Evolutionary conservation across 2,329 filamentous ascomycete species (phyloP), one percentile per base, ranked within the genome.

Genomic region (Laburnicola sp.): DNA sequence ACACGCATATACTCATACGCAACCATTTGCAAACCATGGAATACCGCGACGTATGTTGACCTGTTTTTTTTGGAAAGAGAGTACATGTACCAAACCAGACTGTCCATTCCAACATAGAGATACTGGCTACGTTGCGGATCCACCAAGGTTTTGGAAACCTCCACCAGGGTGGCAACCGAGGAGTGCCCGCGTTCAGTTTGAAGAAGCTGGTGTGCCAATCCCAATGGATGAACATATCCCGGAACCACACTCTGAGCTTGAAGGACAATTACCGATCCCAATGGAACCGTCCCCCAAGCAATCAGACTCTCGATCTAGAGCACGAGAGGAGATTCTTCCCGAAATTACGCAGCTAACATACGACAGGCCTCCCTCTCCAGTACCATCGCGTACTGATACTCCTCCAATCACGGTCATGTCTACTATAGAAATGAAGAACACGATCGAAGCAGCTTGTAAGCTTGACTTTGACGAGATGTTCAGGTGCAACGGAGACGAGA

Each of bases 381-480:
- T 22, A 16, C 41, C 21, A 23, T 30, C 35, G 21, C 16, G 16
- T 16, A 16, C 16, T 23, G 28, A 23, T 6, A n/a, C 5, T 30
- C 7, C 23, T 30, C 6, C 4, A 11, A 28, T 31, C 22, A 28
- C 27, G 28, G 11, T 2, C 31, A 3, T 22, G 6, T 30, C 45
- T 8, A 57, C 51, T 22, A 38, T 44, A 4, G n/a, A 54, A n/a
- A n/a, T 68, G 21, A 63, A 57, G 41, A 25, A 40, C 3, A 54
- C 31, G 16, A 64, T 69, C 11, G 59, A 59, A 32, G 35, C 43
- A 23, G 41, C 50, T 4, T 58, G 50, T 30, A 58, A 59, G 11
- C 50, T 71, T 4, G 41, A 67, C 23, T 63, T 65, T 32, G 36
- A 45, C 6, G 48, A 57, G 1, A 57, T 72, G 41, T 71, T 72